Conservation (phyloP, 73 alveolate genomes). For the Uronychia binucleata region DNA sequence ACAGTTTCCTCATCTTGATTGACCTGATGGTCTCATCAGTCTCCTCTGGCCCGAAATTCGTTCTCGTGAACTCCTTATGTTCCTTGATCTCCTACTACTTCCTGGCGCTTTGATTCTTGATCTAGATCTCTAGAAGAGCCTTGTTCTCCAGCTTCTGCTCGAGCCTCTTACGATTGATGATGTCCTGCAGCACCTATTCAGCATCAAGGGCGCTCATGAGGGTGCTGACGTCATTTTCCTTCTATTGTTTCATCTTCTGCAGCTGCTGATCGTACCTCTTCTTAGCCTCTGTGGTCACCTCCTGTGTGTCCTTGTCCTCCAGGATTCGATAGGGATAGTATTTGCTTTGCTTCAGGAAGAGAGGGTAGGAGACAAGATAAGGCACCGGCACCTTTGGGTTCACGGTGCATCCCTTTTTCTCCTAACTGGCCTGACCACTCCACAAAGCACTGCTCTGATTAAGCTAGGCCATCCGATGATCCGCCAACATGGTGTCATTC, state of each 20-base stretch:
- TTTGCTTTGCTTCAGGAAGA: neutral
- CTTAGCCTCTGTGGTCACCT: neutral
- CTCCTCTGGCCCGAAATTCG: neutral
- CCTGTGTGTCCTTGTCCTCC: neutral
- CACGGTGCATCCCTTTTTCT: neutral
- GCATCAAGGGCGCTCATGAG: neutral
- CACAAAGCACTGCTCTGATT: neutral
- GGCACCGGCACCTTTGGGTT: neutral
- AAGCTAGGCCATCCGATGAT: neutral
- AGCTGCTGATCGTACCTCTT: neutral
- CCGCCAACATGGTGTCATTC: neutral
- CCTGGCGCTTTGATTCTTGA: neutral
- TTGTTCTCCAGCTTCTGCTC: neutral
- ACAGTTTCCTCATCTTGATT: neutral
- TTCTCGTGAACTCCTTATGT: neutral
- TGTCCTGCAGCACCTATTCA: neutral
- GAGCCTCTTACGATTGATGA: neutral
- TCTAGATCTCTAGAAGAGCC: neutral
- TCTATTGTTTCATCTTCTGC: neutral
- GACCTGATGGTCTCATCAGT: neutral
- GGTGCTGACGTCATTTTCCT: neutral
- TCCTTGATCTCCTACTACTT: neutral
- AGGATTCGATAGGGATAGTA: neutral
- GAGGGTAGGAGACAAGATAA: neutral
- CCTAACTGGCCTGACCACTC: neutral